Evolutionary conservation across 2,329 filamentous ascomycete species (phyloP).

Genomic region (Tolypocladium sp.): DNA sequence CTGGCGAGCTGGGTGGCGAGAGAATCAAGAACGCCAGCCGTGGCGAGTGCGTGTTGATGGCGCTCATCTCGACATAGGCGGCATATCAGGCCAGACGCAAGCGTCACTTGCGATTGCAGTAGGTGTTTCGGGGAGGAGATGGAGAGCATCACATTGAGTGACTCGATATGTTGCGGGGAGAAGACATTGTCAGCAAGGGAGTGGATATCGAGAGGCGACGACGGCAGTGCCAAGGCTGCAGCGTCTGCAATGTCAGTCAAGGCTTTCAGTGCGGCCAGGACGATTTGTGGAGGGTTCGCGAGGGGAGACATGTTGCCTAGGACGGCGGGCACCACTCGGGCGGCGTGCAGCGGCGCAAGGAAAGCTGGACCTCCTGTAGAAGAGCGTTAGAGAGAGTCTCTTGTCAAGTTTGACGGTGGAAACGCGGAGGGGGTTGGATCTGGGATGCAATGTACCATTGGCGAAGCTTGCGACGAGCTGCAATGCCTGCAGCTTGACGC

Average conservation of each 20-base stretch:
- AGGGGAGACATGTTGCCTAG: constrained; percentile 59
- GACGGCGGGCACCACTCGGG: constrained; percentile 58
- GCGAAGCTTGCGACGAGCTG: constrained; percentile 80
- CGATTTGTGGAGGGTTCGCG: constrained; percentile 55
- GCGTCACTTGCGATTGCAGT: constrained; percentile 51
- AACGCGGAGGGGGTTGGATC: neutral
- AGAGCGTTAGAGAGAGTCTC: constrained; percentile 26
- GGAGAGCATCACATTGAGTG: constrained; percentile 56
- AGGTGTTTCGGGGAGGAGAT: constrained; percentile 42
- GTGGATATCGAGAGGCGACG: constrained; percentile 35
- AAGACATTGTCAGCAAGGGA: constrained; percentile 59
- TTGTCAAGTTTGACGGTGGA: neutral
- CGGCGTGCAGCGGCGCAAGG: constrained; percentile 62
- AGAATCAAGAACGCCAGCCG: constrained; percentile 66
- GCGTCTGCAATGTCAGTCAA: constrained; percentile 65
- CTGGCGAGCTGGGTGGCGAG: constrained; percentile 65
- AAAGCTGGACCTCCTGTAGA: constrained; percentile 67
- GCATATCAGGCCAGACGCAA: constrained; percentile 48
- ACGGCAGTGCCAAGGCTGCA: constrained; percentile 43
- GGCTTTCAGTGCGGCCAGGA: constrained; percentile 64
- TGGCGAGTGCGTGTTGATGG: constrained; percentile 64
- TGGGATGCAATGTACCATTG: constrained; percentile 50
- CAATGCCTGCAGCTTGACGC: constrained; percentile 66
- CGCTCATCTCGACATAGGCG: constrained; percentile 57
- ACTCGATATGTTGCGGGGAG: constrained; percentile 47